Percentiles rank a stretch among this genome's conserved stretches.
Conservation (phyloP, 495 filamentous ascomycete genomes). For the Xylaria scruposa region DNA sequence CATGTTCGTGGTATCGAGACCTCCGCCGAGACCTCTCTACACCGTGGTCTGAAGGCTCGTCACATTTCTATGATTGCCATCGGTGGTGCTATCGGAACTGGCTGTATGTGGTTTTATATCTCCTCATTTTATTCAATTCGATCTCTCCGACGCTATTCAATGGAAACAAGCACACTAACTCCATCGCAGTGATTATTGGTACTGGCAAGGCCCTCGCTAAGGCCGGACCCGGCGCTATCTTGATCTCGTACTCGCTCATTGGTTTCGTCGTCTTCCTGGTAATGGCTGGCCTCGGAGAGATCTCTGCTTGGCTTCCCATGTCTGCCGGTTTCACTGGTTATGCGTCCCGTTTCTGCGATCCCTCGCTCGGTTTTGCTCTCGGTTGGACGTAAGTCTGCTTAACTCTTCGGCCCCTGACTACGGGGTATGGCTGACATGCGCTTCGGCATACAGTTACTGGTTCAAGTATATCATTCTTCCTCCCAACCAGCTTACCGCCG, state of each 20-base stretch:
- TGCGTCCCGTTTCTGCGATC: slow-evolving; percentile 77
- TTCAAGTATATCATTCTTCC: slow-evolving; percentile 75
- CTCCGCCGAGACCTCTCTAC: slow-evolving; percentile 51
- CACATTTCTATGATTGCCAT: slow-evolving; percentile 87
- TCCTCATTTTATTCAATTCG: not conserved
- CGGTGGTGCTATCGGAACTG: slow-evolving; percentile 82
- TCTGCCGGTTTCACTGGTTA: slow-evolving; percentile 67
- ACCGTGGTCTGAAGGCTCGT: slow-evolving; percentile 67
- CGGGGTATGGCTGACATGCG: slow-evolving; percentile 2
- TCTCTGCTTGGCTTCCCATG: slow-evolving; percentile 71
- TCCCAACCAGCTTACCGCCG: slow-evolving; percentile 80
- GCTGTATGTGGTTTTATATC: slow-evolving; percentile 31
- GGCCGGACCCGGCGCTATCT: slow-evolving; percentile 73
- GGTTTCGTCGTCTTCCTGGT: slow-evolving; percentile 57
- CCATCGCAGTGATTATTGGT: slow-evolving; percentile 44
- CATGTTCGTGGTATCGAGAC: slow-evolving; percentile 47
- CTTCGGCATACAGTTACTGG: slow-evolving; percentile 59
- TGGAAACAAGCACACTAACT: slow-evolving; percentile 15
- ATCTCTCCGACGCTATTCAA: not conserved
- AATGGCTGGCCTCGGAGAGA: slow-evolving; percentile 61
- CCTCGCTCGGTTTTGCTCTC: slow-evolving; percentile 79
- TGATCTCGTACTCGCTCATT: slow-evolving; percentile 67
- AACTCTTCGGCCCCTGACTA: not conserved
- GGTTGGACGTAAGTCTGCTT: slow-evolving; percentile 66
- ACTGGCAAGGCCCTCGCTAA: slow-evolving; percentile 68